A percentile compares a stretch with the other conserved stretches of the same genome.
Conservation (phyloP, 2,329 filamentous ascomycete genomes). For the Lachnellula arida region DNA sequence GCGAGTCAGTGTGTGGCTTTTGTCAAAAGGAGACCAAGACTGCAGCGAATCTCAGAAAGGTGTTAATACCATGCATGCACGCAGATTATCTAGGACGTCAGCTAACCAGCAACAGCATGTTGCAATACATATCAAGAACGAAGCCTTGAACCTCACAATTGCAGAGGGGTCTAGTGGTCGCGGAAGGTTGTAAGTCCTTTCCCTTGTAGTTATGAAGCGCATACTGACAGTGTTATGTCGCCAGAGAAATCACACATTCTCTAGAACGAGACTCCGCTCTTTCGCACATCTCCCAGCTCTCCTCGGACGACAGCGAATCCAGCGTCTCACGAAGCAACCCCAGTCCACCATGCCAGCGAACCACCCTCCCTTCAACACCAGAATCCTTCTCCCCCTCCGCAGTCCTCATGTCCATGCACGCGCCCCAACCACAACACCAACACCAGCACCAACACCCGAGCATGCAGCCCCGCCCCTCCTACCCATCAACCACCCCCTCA, state of each 20-base stretch:
- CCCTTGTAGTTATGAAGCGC: background rate
- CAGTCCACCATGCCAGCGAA: background rate
- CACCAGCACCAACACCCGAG: background rate
- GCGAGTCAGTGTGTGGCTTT: conserved; percentile 28
- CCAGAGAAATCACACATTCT: conserved; percentile 18
- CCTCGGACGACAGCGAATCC: conserved; percentile 8
- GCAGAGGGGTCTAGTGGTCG: conserved; percentile 27
- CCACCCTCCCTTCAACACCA: background rate
- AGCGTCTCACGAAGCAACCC: background rate
- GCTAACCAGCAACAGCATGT: conserved; percentile 22
- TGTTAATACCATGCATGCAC: background rate
- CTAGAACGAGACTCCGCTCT: conserved; percentile 6
- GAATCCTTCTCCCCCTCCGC: conserved; percentile 19
- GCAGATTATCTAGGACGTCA: background rate
- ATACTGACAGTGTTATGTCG: background rate
- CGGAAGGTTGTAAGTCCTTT: conserved; percentile 24
- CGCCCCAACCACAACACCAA: conserved; percentile 3
- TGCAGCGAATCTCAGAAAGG: conserved; percentile 29
- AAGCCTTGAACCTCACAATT: conserved; percentile 25
- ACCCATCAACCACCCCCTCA: conserved; percentile 1
- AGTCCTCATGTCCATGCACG: conserved; percentile 18
- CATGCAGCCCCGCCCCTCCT: conserved; percentile 1
- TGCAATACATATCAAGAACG: conserved; percentile 30
- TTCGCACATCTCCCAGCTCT: conserved; percentile 10
- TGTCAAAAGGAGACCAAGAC: conserved; percentile 30